phyloP scores from a whole-genome alignment of 345 rosid species.

The Syzygium aqueum region DNA sequence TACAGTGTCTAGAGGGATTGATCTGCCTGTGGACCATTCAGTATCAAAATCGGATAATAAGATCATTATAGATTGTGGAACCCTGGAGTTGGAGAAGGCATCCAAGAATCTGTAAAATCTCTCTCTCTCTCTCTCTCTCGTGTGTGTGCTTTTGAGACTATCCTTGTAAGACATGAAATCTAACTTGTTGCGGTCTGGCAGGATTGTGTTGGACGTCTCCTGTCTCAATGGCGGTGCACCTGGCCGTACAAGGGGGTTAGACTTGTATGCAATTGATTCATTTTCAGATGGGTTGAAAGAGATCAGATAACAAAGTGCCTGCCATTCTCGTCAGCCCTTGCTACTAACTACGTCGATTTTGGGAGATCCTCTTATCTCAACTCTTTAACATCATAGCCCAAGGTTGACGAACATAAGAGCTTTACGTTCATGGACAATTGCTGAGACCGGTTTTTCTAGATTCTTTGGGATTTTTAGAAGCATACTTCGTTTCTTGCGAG shows the following conservation, averaged over 20 bases:
- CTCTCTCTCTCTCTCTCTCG: neutral
- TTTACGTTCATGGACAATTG: neutral
- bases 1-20: slow-evolving; percentile 46
- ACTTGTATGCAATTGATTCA: slow-evolving; percentile 30
- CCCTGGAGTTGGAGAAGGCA: slow-evolving; percentile 25
- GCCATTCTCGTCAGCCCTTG: neutral
- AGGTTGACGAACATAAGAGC: neutral
- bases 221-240: slow-evolving; percentile 80
- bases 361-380: neutral
- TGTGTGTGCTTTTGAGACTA: neutral
- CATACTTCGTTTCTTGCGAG: neutral
- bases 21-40: slow-evolving; percentile 43
- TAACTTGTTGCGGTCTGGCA: neutral
- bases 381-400: neutral
- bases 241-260: slow-evolving; percentile 80
- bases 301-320: slow-evolving; percentile 5
- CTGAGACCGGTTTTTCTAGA: neutral
- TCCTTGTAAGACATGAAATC: neutral
- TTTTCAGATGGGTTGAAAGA: slow-evolving; percentile 35
- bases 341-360: neutral
- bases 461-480: neutral
- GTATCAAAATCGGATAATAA: slow-evolving; percentile 35
- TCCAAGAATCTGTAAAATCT: slow-evolving; percentile 46
- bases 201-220: slow-evolving; percentile 73
- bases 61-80: slow-evolving; percentile 31